Conservation (phyloP, 202 grass and related monocot species). For the Setaria italica region DNA sequence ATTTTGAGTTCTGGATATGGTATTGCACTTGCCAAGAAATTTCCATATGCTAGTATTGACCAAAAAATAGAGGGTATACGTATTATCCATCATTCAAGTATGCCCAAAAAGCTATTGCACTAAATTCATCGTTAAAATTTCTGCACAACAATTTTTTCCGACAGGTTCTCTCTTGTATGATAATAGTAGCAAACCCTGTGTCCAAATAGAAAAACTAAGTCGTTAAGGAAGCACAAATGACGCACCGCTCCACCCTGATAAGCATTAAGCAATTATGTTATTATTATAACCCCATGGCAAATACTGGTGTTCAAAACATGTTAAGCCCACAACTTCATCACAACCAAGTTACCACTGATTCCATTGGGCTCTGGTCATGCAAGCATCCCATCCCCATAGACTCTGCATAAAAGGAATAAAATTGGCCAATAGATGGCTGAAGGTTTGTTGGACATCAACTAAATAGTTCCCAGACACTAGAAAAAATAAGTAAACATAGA, state of each 20-base stretch:
- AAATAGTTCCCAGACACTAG: background rate
- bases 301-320: slow-evolving; percentile 9
- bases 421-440: background rate
- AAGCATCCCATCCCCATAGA: background rate
- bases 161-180: background rate
- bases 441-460: background rate
- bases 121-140: background rate
- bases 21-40: background rate
- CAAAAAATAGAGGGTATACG: background rate
- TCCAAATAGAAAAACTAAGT: background rate
- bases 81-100: background rate
- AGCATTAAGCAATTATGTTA: no score
- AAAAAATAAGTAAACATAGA: background rate
- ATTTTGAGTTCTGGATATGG: background rate
- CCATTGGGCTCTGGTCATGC: background rate
- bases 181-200: background rate
- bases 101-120: background rate
- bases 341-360: background rate
- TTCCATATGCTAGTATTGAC: background rate
- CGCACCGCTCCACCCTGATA: background rate
- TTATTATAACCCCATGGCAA: background rate
- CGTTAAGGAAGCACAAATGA: background rate
- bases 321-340: background rate
- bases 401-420: background rate
- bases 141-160: background rate